Evolutionary conservation across 164 flowering plant species (phyloP).

Genomic region (Vitis rupestris): DNA sequence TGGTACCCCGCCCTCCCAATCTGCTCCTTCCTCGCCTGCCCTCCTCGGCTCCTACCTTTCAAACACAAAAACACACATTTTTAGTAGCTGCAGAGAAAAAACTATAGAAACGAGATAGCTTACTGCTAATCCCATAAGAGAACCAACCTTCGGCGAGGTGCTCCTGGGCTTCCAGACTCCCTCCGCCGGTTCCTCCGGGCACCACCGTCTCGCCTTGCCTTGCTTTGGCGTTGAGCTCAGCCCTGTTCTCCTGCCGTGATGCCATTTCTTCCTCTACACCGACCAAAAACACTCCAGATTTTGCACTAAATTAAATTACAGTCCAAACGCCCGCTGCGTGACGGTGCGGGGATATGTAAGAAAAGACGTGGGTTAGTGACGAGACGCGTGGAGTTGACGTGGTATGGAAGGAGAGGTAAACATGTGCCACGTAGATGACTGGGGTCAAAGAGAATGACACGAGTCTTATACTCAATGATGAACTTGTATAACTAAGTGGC

Average conservation of each 20-base stretch:
- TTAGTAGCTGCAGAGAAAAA: not conserved
- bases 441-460: too few species aligned
- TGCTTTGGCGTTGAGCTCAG: conserved; percentile 64
- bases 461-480: too few species aligned
- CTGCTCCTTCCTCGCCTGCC: conserved; percentile 18
- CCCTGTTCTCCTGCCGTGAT: conserved; percentile 13
- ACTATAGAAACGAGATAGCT: too few species aligned
- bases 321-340: not conserved
- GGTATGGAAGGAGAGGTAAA: too few species aligned
- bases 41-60: conserved; percentile 15
- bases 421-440: too few species aligned
- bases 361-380: too few species aligned
- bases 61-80: not conserved
- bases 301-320: not conserved
- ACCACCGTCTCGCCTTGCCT: conserved; percentile 74
- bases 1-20: conserved; percentile 14
- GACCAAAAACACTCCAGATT: too few species aligned
- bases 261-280: too few species aligned
- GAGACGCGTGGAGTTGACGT: too few species aligned
- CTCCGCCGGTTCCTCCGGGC: conserved; percentile 82
- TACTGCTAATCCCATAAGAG: too few species aligned
- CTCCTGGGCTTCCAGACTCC: conserved; percentile 81
- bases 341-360: too few species aligned
- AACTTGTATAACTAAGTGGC: too few species aligned
- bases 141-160: conserved; percentile 71